These are phyloP conservation scores for Fusarium oligoseptatum DNA, from an alignment of 2,329 filamentous ascomycete species.

Conservation along the genomic window DNA sequence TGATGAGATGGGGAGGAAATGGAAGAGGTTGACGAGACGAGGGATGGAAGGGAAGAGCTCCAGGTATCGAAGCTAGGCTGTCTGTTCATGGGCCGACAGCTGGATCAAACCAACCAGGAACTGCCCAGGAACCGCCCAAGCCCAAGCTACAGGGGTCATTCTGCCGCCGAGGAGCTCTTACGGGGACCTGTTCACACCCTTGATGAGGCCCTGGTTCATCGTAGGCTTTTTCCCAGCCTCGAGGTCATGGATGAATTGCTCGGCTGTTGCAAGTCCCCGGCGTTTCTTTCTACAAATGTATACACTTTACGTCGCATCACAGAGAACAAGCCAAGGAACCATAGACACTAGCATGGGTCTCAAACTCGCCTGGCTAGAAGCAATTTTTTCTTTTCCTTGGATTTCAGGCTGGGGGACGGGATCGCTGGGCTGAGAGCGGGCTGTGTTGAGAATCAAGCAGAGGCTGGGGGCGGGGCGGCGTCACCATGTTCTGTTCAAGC, in stretches of 20 bases:
- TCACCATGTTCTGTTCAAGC: slow-evolving; percentile 11
- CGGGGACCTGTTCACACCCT: slow-evolving; percentile 23
- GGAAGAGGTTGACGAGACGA: slow-evolving; percentile 25
- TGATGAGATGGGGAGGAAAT: not conserved
- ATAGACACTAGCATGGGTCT: slow-evolving; percentile 35
- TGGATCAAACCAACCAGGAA: slow-evolving; percentile 17
- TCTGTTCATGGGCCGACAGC: slow-evolving; percentile 19
- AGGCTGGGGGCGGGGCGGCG: slow-evolving; percentile 38
- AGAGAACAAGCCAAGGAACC: slow-evolving; percentile 15
- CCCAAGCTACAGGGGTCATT: slow-evolving; percentile 35
- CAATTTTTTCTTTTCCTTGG: slow-evolving; percentile 21
- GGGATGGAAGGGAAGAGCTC: slow-evolving; percentile 9
- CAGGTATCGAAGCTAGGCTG: slow-evolving; percentile 11
- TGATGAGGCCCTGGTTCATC: slow-evolving; percentile 16
- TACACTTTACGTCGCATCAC: slow-evolving; percentile 23
- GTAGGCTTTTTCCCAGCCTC: slow-evolving; percentile 32
- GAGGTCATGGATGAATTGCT: slow-evolving; percentile 4
- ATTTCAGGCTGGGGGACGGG: slow-evolving; percentile 35
- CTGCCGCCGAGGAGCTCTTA: slow-evolving; percentile 14
- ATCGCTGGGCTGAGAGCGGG: slow-evolving; percentile 13
- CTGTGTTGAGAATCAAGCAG: slow-evolving; percentile 9
- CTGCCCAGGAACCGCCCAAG: slow-evolving; percentile 6
- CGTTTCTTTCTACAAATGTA: slow-evolving; percentile 22
- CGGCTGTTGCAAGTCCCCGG: slow-evolving; percentile 7
- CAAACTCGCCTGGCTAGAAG: slow-evolving; percentile 32